phyloP scores from a whole-genome alignment of 257 asterid genomes.

The Rauvolfia tetraphylla region DNA sequence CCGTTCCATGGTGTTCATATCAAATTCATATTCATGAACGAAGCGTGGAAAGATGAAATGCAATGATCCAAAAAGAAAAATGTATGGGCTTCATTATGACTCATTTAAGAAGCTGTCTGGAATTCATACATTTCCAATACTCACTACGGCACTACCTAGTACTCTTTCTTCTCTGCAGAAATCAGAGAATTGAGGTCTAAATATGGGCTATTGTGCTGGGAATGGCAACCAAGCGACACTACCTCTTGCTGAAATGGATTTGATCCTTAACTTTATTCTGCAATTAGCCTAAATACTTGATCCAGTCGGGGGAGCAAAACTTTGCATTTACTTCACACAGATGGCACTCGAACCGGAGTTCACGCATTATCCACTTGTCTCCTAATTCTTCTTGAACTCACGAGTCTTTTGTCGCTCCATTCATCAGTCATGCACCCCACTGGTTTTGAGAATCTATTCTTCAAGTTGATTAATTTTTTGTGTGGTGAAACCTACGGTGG shows the following conservation, averaged over 20 bases:
- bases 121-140: not conserved
- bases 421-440: not conserved
- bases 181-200: slow-evolving; percentile 5
- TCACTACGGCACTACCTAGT: not conserved
- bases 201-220: not conserved
- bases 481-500: not conserved
- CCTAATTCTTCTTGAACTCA: not conserved
- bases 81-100: slow-evolving; percentile 5
- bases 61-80: not conserved
- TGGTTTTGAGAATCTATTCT: not conserved
- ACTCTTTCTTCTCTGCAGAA: slow-evolving; percentile 7
- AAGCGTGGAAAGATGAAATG: not conserved
- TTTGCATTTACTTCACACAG: not conserved
- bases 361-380: not conserved
- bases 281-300: not conserved
- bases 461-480: not conserved
- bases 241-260: too few species aligned
- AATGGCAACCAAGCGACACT: too few species aligned
- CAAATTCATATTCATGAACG: not conserved
- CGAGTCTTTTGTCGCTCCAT: not conserved
- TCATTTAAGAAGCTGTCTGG: slow-evolving; percentile 6
- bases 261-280: too few species aligned
- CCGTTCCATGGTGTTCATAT: not conserved
- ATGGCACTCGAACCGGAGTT: not conserved
- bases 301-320: not conserved